Base-by-base conservation (phyloP, 441 rosid species). In the Melastoma candidum region DNA sequence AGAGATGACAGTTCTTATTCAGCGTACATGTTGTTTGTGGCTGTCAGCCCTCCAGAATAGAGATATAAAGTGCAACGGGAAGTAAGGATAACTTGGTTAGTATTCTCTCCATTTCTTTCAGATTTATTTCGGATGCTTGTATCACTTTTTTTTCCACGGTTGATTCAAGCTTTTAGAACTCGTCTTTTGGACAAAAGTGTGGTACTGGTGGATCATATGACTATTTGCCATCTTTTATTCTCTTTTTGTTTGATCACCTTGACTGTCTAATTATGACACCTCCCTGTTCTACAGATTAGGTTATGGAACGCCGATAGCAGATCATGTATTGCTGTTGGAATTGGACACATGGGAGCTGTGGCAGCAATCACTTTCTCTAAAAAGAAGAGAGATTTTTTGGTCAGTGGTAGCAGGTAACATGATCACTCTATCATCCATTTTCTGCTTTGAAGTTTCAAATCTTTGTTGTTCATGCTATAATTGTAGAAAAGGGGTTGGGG, bases 21-120 rank as follows among this genome's bases (percentile, higher is more conserved):
- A 17, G 22, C 1, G 22, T 17, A 17, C 22, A 17, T 17, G 22
- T 17, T 17, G 22, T 17, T 17, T 17, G 22, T 17, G 22, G 22
- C 1, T 17, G 22, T 17, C 22, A 17, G 22, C 22, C 22, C 22
- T 17, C 22, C 22, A 17, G 22, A 17, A 17, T 17, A 17, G 22
- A 17, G 22, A 17, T 17, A 17, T 17, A 17, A 17, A 17, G 22
- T 17, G 22, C 22, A 17, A 82, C 96, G 1, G 97, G 98, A 66
- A 93, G 98, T 59, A 93, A 86, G 78, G 97, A 93, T 61, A 84
- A 76, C 58, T 78, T 62, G 70, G 97, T 89, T 82, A 77, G 95
- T 69, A 54, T 56, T 29, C 45, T 63, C 11, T 47, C 4, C 10
- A 13, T 48, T 36, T 12, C 45, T 56, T 22, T 58, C 8, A 12